Percentiles rank a stretch among this genome's conserved stretches.
Evolutionary conservation across 305 asterid species (phyloP).

Genomic region (Rubia tinctorum): DNA sequence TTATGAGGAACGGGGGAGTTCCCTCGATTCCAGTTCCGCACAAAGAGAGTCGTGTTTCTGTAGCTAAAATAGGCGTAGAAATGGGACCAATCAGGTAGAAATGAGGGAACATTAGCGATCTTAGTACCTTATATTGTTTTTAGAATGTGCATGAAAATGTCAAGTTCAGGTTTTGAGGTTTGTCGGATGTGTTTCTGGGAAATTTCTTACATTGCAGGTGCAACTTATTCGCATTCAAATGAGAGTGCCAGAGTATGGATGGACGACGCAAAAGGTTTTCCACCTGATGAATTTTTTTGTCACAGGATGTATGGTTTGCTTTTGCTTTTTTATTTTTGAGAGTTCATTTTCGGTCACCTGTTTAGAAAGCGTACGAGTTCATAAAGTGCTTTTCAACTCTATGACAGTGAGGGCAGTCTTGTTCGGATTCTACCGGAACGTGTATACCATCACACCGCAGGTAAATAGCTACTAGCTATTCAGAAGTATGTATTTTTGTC

Average conservation of each 20-base stretch:
- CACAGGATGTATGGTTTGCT: constrained; percentile 35
- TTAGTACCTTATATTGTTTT: background rate
- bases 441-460: constrained; percentile 20
- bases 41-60: too few species aligned
- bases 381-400: background rate
- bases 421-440: constrained; percentile 26
- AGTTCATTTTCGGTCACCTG: background rate
- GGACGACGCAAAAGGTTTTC: constrained; percentile 50
- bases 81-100: background rate
- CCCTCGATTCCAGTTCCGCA: background rate
- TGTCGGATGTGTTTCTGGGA: background rate
- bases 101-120: background rate
- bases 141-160: background rate
- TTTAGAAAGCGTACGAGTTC: constrained; percentile 3
- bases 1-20: background rate
- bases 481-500: background rate
- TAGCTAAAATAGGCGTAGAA: too few species aligned
- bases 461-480: constrained; percentile 12
- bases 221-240: constrained; percentile 38
- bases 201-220: constrained; percentile 26
- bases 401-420: constrained; percentile 31
- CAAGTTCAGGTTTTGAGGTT: constrained; percentile 1
- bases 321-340: constrained; percentile 15
- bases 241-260: constrained; percentile 42
- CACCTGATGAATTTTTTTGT: constrained; percentile 46